phyloP scores from a whole-genome alignment of 352 stramenopile genomes.

The Thalassiosira hispida region DNA sequence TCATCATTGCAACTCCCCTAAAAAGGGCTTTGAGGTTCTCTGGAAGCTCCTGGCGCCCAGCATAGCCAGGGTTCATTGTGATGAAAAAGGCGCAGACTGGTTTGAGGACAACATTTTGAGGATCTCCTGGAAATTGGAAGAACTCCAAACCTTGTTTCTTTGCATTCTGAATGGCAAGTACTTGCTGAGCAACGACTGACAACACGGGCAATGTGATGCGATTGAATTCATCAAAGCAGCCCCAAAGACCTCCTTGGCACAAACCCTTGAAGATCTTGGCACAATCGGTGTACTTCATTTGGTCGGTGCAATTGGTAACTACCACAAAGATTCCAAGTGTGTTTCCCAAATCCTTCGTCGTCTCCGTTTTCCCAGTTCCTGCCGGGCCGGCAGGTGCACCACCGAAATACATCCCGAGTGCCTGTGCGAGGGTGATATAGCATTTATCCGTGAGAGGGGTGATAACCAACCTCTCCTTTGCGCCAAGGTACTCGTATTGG shows the following conservation, averaged over 20 bases:
- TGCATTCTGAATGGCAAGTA: slow-evolving; percentile 97
- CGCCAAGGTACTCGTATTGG: slow-evolving; percentile 97
- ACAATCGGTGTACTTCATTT: slow-evolving; percentile 97
- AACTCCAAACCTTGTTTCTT: slow-evolving; percentile 95
- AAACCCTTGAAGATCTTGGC: slow-evolving; percentile 98
- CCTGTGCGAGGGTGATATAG: slow-evolving; percentile 97
- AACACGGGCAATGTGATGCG: slow-evolving; percentile 95
- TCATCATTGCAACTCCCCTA: slow-evolving; percentile 95
- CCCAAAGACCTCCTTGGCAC: slow-evolving; percentile 95
- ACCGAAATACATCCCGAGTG: slow-evolving; percentile 98
- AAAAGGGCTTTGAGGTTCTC: slow-evolving; percentile 99
- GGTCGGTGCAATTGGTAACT: slow-evolving; percentile 96
- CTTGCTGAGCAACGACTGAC: slow-evolving; percentile 96
- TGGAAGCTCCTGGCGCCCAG: slow-evolving; percentile 95
- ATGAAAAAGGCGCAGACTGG: slow-evolving; percentile 98
- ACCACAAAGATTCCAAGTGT: slow-evolving; percentile 96
- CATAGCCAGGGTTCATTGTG: slow-evolving; percentile 99
- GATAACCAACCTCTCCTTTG: slow-evolving; percentile 96
- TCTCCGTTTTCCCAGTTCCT: slow-evolving; percentile 96
- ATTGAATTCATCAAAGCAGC: slow-evolving; percentile 99
- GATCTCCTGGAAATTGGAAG: slow-evolving; percentile 98
- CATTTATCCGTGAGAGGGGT: slow-evolving; percentile 96
- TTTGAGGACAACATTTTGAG: slow-evolving; percentile 95
- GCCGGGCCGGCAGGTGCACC: slow-evolving; percentile 93
- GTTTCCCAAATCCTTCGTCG: slow-evolving; percentile 95